Percentiles rank a stretch among this genome's conserved stretches.
Conservation (phyloP, 805 yeast genomes). For the Sugiyamaella chiloensis region DNA sequence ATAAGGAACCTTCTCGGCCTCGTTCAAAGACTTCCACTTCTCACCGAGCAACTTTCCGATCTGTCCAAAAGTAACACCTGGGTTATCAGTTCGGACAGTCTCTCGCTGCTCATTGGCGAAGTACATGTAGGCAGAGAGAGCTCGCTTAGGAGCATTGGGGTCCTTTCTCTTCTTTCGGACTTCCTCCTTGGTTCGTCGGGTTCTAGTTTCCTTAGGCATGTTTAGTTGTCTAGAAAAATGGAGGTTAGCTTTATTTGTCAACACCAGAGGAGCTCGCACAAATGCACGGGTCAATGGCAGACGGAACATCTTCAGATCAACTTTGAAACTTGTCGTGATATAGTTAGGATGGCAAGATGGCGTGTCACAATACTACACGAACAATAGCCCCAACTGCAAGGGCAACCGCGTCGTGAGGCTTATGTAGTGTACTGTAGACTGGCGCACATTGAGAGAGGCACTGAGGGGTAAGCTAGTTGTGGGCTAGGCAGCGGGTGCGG, state of each 20-base stretch:
- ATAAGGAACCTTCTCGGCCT: constrained; percentile 83
- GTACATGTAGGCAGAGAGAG: constrained; percentile 97
- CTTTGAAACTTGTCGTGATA: no score
- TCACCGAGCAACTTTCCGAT: constrained; percentile 95
- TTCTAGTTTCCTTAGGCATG: constrained; percentile 30
- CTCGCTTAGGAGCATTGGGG: constrained; percentile 98
- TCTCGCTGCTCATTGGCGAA: constrained; percentile 98
- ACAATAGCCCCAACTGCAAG: no score
- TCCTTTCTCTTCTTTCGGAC: constrained; percentile 27
- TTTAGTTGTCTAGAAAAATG: constrained; percentile 12
- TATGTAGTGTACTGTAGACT: no score
- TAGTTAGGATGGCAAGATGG: no score
- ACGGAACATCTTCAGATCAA: background rate
- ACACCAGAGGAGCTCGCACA: background rate
- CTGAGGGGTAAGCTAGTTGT: no score
- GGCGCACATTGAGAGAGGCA: no score
- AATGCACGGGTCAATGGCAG: background rate
- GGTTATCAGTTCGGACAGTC: constrained; percentile 91
- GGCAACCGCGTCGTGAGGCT: no score
- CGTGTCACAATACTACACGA: no score
- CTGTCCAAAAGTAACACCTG: constrained; percentile 90
- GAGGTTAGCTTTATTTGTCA: constrained; percentile 14
- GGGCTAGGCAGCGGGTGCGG: no score
- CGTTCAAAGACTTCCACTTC: constrained; percentile 87
- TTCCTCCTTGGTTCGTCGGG: constrained; percentile 21